Base-by-base conservation (phyloP, 768 basidiomycete genomes). In the Cystobasidium tubakii region DNA sequence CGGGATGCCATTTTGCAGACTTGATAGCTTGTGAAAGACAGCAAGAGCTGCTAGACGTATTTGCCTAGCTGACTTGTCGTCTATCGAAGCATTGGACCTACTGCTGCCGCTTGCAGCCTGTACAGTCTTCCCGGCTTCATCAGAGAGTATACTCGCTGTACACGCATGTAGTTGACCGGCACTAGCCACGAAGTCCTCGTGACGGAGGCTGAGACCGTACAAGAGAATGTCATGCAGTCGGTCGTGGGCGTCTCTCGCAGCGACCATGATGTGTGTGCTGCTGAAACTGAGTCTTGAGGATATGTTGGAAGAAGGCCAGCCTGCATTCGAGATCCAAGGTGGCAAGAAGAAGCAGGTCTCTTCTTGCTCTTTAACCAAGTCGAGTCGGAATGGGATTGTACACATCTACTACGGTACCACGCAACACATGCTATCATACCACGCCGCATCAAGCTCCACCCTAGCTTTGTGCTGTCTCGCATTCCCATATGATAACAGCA, bases 1-100 rank as follows among this genome's bases (percentile, higher is more conserved):
- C 36, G 63, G 63, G 15, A 46, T 27, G 13, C 27, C 34, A 25
- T 39, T 65, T 29, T 4, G 36, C 15, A 65, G 63, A 13, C 29
- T 27, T 27, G 63, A 39, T n/a, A 65, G 43, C 25, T 36, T 27
- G 23, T 65, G 63, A 29, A 65, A 65, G 63, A 39, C 34, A 46
- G 63, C 63, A 39, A 65, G 63, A 17, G 36, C 63, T 34, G 63
- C 63, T 4, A 65, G 63, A 10, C 63, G 63, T 29, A 25, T 60
- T 21, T 60, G 12, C 7, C 21, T 50, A 19, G 46, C 46, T n/a
- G 21, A 19, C 46, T 12, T 19, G 46, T 17, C 4, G 46, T 50
- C n/a, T 17, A 3, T 21, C 3, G 7, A 17, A 15, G 46, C 46
- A 9, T 4, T 50, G n/a, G 39, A 39, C 7, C 39, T 39, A 15